A percentile compares a stretch with the other conserved stretches of the same genome.
Conservation (phyloP, 2,329 filamentous ascomycete genomes). For the Arthrocladium fulminans region DNA sequence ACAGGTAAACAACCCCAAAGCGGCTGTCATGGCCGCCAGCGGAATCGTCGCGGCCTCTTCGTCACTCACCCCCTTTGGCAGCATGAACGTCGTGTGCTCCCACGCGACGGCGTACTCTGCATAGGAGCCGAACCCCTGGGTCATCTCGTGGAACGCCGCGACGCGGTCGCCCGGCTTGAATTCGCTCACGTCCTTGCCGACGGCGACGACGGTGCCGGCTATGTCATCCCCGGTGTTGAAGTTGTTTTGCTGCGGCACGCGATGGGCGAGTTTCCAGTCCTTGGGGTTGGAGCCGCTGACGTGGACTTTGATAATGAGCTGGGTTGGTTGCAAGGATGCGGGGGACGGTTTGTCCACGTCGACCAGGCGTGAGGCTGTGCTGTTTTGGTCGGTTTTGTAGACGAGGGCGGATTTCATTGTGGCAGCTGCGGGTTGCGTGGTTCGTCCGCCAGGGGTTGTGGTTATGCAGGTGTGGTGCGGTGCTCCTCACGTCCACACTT, state of each 20-base stretch:
- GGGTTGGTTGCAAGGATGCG: conserved; percentile 16
- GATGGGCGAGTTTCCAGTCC: conserved; percentile 34
- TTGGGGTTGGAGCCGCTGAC: conserved; percentile 40
- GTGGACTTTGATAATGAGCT: conserved; percentile 35
- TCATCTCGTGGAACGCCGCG: conserved; percentile 42
- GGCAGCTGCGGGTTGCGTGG: conserved; percentile 9
- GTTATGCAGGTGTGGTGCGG: too few species aligned
- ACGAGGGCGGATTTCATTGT: conserved; percentile 1
- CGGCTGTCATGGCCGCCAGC: conserved; percentile 14
- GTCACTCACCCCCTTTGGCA: conserved; percentile 43
- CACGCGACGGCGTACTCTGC: conserved; percentile 50
- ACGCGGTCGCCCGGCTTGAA: conserved; percentile 51
- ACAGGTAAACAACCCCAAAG: conserved; percentile 10
- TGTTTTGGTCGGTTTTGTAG: neutral
- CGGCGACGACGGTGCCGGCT: conserved; percentile 42
- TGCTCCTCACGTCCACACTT: too few species aligned
- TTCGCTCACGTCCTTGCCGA: conserved; percentile 44
- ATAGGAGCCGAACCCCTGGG: conserved; percentile 42
- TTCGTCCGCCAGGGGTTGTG: too few species aligned
- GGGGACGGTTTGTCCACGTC: conserved; percentile 37
- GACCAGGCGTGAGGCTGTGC: conserved; percentile 29
- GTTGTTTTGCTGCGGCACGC: conserved; percentile 4
- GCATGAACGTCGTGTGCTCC: conserved; percentile 47
- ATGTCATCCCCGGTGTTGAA: conserved; percentile 45
- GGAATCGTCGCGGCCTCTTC: conserved; percentile 35